Percentiles rank a stretch among this genome's conserved stretches.
Conservation (phyloP, 2,329 filamentous ascomycete species). For the Calonectria hawksworthii region DNA sequence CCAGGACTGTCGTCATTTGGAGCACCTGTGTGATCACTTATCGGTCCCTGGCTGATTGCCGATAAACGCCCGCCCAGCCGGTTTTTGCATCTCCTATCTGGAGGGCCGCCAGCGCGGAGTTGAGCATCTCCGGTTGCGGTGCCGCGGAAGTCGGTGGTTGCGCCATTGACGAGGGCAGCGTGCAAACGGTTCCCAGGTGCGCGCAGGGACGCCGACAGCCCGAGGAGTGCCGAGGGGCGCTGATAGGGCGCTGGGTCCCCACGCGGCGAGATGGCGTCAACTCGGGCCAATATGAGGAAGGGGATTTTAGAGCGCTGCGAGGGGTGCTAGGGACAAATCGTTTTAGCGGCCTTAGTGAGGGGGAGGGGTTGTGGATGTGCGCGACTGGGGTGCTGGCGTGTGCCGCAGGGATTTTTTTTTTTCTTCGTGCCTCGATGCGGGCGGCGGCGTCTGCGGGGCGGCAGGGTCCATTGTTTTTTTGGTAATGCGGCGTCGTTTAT, state of each 20-base stretch:
- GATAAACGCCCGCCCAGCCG: constrained; percentile 11
- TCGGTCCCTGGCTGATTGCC: background rate
- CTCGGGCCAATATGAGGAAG: constrained; percentile 42
- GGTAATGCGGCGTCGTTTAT: constrained; percentile 32
- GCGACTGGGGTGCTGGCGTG: background rate
- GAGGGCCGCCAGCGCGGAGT: constrained; percentile 14
- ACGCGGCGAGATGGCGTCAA: constrained; percentile 53
- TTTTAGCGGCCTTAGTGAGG: background rate
- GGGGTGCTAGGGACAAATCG: constrained; percentile 8
- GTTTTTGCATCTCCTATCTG: constrained; percentile 41
- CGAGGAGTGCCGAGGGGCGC: constrained; percentile 40
- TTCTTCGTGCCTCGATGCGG: background rate
- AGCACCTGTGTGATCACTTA: background rate
- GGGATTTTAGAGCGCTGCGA: constrained; percentile 37
- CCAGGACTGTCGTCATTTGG: background rate
- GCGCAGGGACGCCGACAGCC: constrained; percentile 40
- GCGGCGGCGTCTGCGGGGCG: background rate
- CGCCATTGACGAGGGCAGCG: constrained; percentile 27
- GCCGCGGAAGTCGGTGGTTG: constrained; percentile 47
- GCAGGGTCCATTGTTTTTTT: constrained; percentile 28
- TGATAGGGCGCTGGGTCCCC: constrained; percentile 23
- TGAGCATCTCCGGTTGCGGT: constrained; percentile 46
- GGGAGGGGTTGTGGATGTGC: background rate
- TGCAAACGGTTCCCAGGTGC: background rate
- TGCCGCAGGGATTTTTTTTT: constrained; percentile 18